These are phyloP conservation scores for Fomitopsis pinicola DNA, from an alignment of 1,284 basidiomycete genomes.

Conservation along the genomic window DNA sequence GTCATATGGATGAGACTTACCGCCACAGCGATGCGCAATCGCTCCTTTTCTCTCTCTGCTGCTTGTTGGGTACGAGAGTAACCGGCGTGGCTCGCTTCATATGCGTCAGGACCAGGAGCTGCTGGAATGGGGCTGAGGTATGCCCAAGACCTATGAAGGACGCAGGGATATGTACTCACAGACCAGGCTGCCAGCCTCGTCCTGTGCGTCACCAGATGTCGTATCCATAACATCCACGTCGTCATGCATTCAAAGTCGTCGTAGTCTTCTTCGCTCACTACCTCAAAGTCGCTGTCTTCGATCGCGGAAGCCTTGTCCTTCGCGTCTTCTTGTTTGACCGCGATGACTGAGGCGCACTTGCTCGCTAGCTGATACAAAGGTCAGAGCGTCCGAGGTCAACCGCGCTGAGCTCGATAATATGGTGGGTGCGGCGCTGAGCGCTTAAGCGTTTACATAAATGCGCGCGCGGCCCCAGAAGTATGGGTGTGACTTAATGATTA, in stretches of 20 bases:
- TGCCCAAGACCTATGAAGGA: too few species aligned
- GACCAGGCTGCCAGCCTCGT: too few species aligned
- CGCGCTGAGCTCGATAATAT: too few species aligned
- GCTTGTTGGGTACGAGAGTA: neutral
- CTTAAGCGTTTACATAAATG: too few species aligned
- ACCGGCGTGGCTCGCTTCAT: neutral
- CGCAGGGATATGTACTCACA: too few species aligned
- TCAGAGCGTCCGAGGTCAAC: too few species aligned
- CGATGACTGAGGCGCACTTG: slow-evolving; percentile 52
- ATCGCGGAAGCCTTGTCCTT: neutral
- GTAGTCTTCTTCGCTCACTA: neutral
- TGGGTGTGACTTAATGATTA: too few species aligned
- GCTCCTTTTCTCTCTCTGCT: neutral
- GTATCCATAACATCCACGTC: neutral
- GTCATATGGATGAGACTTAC: too few species aligned
- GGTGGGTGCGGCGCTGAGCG: too few species aligned
- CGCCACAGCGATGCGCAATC: neutral
- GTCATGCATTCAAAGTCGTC: neutral
- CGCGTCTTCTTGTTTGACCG: slow-evolving; percentile 30
- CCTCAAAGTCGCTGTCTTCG: neutral
- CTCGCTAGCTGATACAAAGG: slow-evolving; percentile 44
- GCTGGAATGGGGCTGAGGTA: neutral
- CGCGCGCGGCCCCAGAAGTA: too few species aligned
- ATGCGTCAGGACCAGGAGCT: neutral
- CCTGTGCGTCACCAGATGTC: neutral